Evolutionary conservation across 768 basidiomycete species (phyloP).

Genomic region (Russula emetica): DNA sequence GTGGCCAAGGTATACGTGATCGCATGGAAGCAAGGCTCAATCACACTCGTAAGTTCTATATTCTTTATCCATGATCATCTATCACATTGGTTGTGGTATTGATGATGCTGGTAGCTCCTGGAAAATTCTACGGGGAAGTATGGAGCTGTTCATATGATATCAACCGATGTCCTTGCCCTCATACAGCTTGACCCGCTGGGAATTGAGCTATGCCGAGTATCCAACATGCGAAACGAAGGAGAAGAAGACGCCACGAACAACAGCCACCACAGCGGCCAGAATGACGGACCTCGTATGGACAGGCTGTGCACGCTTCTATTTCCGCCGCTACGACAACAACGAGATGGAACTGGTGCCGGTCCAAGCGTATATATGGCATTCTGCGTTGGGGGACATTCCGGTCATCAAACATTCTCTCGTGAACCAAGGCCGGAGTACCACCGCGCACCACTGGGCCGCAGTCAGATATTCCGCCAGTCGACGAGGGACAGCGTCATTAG

Average conservation of each 20-base stretch:
- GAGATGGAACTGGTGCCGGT: not conserved
- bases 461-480: not conserved
- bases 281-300: not conserved
- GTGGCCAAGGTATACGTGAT: not conserved
- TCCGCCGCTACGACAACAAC: not conserved
- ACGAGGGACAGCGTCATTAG: not conserved
- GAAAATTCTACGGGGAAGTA: not conserved
- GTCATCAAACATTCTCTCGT: not conserved
- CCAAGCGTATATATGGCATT: not conserved
- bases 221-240: not conserved
- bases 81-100: no score
- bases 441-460: not conserved
- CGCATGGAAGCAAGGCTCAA: slow-evolving; percentile 13
- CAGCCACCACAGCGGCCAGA: not conserved
- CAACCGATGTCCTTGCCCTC: slow-evolving; percentile 5
- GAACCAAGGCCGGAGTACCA: not conserved
- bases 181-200: slow-evolving; percentile 1
- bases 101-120: not conserved
- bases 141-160: slow-evolving; percentile 3
- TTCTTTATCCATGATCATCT: not conserved
- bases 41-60: not conserved
- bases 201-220: slow-evolving; percentile 1
- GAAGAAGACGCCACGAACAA: not conserved
- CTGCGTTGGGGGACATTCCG: not conserved
- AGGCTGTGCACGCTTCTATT: not conserved